Base-by-base conservation (phyloP, 345 rosid genomes). In the Populus simonii region DNA sequence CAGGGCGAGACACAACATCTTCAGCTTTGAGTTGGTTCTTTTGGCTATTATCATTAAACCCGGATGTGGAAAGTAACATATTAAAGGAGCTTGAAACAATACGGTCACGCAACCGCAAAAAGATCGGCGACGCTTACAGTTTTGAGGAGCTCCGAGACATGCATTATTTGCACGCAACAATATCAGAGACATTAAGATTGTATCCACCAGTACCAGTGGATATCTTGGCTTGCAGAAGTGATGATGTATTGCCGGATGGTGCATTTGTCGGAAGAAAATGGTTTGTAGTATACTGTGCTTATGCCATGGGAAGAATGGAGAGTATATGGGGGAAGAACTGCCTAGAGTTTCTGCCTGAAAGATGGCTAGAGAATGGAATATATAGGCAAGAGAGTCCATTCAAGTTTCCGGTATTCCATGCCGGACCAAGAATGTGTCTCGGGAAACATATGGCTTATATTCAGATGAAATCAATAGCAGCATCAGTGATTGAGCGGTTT, bases 401-500 rank as follows among this genome's bases (percentile, higher is more conserved):
- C 43, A 70, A 27, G 72, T 83, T 69, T 43, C 81, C 79, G 0
- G 79, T 55, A 15, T 79, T 71, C 35, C 74, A 82, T 18, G 81
- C 76, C 0, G 82, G 82, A 25, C 85, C 85, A 4, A 74, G 85
- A 59, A 71, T 35, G 17, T 78, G 85, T 71, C 71, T 75, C 0
- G 78, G 82, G 76, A 41, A 80, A 51, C 77, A 81, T 7, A 72
- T 76, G 74, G 80, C 80, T 7, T 76, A 31, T 61, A 66, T 59
- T 12, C 85, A 78, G 70, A 82, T 78, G 82, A 82, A 78, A 66
- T 53, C 47, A 7, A 67, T 78, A 22, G 85, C 78, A 3, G 78
- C 81, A 15, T 45, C 81, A 1, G 75, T 81, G 4, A 75, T 79
- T 2, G 82, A 76, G 51, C 73, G 74, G 25, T 72, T 79, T 29